phyloP scores from a whole-genome alignment of 306 rosid species.

The Quercus rubra region DNA sequence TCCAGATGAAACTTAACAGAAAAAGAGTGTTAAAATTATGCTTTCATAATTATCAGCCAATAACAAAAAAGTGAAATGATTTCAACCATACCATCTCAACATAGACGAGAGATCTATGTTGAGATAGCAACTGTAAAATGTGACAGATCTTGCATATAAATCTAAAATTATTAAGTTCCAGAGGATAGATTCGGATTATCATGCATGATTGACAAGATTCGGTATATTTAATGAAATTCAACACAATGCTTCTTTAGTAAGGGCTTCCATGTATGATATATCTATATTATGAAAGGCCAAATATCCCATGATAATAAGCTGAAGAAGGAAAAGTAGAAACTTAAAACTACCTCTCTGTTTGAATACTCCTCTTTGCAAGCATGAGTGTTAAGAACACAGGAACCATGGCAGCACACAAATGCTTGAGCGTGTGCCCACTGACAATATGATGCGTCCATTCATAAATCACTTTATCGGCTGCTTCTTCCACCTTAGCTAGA shows the following conservation, averaged over 20 bases:
- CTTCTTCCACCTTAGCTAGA: constrained; percentile 84
- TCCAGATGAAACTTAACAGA: neutral
- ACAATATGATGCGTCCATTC: constrained; percentile 67
- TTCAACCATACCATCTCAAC: neutral
- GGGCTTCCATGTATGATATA: neutral
- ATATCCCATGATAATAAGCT: neutral
- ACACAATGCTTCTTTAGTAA: neutral
- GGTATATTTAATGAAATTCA: neutral
- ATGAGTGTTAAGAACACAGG: constrained; percentile 81
- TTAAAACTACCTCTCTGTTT: constrained; percentile 55
- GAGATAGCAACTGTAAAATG: no score
- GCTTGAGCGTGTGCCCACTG: constrained; percentile 97
- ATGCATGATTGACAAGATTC: neutral
- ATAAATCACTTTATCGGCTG: constrained; percentile 60
- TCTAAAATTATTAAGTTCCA: no score
- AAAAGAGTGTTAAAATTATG: neutral
- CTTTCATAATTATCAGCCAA: neutral
- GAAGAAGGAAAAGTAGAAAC: neutral
- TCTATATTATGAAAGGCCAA: neutral
- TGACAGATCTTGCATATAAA: no score
- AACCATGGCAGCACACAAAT: constrained; percentile 75
- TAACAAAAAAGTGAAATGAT: neutral
- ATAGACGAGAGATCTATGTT: neutral
- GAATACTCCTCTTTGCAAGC: constrained; percentile 80
- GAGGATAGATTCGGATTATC: neutral